Evolutionary conservation across 352 stramenopile genomes (phyloP).

Genomic region (Phytophthora rubi): DNA sequence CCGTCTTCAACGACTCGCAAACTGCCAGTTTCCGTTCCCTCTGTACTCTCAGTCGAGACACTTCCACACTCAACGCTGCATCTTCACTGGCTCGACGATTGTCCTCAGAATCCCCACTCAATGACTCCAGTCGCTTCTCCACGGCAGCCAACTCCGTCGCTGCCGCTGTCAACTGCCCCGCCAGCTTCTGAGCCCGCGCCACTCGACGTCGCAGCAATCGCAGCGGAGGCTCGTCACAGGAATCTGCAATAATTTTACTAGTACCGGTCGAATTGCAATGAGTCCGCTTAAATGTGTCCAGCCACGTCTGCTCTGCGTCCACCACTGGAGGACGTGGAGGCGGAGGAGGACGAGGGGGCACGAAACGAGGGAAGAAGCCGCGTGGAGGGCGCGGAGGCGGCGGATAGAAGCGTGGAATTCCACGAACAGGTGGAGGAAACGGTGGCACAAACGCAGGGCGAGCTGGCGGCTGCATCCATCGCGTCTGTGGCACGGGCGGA

Average conservation of each 20-base stretch:
- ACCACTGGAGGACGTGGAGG: conserved; percentile 17
- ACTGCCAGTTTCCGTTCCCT: conserved; percentile 28
- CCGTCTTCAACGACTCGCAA: conserved; percentile 36
- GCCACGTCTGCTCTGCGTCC: conserved; percentile 35
- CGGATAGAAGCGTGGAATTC: conserved; percentile 8
- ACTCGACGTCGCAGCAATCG: conserved; percentile 31
- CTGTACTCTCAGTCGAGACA: conserved; percentile 16
- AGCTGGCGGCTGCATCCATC: conserved; percentile 16
- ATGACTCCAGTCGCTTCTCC: conserved; percentile 26
- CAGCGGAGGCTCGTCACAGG: conserved; percentile 25
- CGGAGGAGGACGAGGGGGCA: conserved; percentile 4
- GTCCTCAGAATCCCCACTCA: background rate
- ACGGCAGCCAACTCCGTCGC: conserved; percentile 28
- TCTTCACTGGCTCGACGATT: background rate
- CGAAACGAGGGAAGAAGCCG: conserved; percentile 23
- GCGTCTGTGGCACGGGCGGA: background rate
- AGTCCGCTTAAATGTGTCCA: conserved; percentile 32
- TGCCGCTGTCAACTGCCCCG: conserved; percentile 26
- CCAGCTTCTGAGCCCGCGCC: conserved; percentile 24
- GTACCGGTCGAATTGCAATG: conserved; percentile 19
- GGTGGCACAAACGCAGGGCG: conserved; percentile 17
- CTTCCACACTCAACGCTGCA: conserved; percentile 8
- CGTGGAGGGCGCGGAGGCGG: conserved; percentile 11
- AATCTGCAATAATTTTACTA: background rate
- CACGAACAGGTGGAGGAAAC: conserved; percentile 6